Percentiles rank a stretch among this genome's conserved stretches.
Evolutionary conservation across 306 rosid species (phyloP).

Genomic region (Quercus agrifolia): DNA sequence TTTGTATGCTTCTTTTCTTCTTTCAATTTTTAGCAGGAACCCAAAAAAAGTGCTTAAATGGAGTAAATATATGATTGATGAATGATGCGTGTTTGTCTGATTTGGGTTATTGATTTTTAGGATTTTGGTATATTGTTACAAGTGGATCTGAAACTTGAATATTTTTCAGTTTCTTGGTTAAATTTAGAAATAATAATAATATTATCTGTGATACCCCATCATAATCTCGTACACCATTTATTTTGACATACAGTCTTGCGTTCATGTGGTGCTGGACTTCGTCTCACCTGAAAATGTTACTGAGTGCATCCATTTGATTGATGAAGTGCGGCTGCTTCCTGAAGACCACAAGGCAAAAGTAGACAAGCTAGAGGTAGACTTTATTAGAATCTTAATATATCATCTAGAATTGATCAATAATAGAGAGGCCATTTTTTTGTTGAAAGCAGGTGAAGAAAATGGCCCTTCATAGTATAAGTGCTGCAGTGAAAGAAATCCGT

Average conservation of each 20-base stretch:
- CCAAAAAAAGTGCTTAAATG: background rate
- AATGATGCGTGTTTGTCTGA: background rate
- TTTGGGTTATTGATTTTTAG: background rate
- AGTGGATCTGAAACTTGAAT: background rate
- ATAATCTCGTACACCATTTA: conserved; percentile 2
- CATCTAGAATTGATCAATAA: conserved; percentile 9
- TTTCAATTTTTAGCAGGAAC: background rate
- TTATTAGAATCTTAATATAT: background rate
- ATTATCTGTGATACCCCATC: background rate
- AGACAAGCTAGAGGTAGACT: conserved; percentile 74
- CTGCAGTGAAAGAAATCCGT: conserved; percentile 75
- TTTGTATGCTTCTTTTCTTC: background rate
- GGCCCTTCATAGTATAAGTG: conserved; percentile 64
- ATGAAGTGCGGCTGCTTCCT: conserved; percentile 76
- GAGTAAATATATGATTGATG: background rate
- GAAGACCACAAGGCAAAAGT: conserved; percentile 66
- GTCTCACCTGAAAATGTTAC: conserved; percentile 81
- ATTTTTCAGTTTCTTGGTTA: background rate
- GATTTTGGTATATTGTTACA: background rate
- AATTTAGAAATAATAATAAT: no score
- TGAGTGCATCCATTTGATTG: conserved; percentile 65
- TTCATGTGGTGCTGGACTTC: conserved; percentile 83
- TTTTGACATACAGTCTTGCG: conserved; percentile 65
- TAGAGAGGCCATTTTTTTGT: conserved; percentile 3
- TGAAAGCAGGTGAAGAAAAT: conserved; percentile 78